These are phyloP conservation scores for Gentiana dahurica DNA, from an alignment of 257 asterid genomes.

Conservation along the genomic window DNA sequence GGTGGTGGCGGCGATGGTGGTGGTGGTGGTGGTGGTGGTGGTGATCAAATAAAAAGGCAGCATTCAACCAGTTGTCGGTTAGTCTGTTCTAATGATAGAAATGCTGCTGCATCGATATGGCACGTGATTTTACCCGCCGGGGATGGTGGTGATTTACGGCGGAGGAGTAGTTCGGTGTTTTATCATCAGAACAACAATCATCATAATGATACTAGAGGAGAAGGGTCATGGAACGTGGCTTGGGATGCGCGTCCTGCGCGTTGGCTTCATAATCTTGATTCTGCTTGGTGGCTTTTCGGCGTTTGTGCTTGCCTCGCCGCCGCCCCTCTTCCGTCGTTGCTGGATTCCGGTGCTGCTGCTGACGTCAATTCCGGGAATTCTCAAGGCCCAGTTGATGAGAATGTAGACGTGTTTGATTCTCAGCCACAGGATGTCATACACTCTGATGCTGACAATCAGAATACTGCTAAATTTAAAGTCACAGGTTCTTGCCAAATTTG, in stretches of 20 bases:
- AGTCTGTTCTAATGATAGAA: constrained; percentile 2
- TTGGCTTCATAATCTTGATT: constrained; percentile 78
- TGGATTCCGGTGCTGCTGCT: constrained; percentile 5
- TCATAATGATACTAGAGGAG: constrained; percentile 33
- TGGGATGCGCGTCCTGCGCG: constrained; percentile 94
- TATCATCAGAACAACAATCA: constrained; percentile 14
- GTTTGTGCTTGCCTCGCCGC: constrained; percentile 37
- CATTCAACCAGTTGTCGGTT: constrained; percentile 23
- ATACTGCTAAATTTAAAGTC: constrained; percentile 38
- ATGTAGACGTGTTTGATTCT: constrained; percentile 6
- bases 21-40: not conserved
- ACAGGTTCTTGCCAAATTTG: constrained; percentile 25
- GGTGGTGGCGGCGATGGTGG: constrained; percentile 1
- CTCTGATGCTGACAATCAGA: constrained; percentile 11
- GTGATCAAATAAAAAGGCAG: constrained; percentile 15
- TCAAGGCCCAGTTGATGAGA: constrained; percentile 4
- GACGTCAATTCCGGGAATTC: constrained; percentile 20
- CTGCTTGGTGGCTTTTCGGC: constrained; percentile 81
- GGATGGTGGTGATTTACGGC: constrained; percentile 22
- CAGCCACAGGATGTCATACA: not conserved
- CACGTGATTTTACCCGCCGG: constrained; percentile 54
- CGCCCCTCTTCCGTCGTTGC: constrained; percentile 15
- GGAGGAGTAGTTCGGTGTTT: constrained; percentile 19
- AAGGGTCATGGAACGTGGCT: constrained; percentile 87
- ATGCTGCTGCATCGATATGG: constrained; percentile 44